These are phyloP conservation scores for Xylogone sp. DNA, from an alignment of 2,329 filamentous ascomycete species.

Conservation along the genomic window DNA sequence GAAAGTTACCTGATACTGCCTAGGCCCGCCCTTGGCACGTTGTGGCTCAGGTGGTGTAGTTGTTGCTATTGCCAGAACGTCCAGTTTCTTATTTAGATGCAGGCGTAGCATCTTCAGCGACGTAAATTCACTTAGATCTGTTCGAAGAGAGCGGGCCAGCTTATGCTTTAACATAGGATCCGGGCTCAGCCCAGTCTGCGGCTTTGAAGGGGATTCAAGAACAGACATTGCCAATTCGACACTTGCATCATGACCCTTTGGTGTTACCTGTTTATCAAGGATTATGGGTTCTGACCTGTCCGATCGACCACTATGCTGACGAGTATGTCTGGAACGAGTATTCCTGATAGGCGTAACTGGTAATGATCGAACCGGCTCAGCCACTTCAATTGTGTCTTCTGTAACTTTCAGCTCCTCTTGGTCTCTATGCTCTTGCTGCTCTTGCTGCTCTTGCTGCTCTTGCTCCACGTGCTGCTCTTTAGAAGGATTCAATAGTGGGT, in stretches of 20 bases:
- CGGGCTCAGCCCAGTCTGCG: constrained; percentile 11
- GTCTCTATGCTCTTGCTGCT: no score
- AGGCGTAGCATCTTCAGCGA: constrained; percentile 49
- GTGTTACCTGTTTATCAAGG: constrained; percentile 15
- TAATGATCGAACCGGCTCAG: constrained; percentile 5
- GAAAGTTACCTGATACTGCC: constrained; percentile 57
- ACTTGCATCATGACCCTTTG: constrained; percentile 25
- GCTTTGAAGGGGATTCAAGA: constrained; percentile 20
- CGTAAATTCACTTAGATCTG: constrained; percentile 48
- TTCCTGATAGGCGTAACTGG: constrained; percentile 1
- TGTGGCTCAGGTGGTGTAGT: constrained; percentile 45
- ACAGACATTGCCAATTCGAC: constrained; percentile 23
- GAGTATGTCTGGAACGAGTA: constrained; percentile 1
- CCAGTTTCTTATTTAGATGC: constrained; percentile 44
- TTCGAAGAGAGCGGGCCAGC: constrained; percentile 22
- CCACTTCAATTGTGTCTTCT: constrained; percentile 11
- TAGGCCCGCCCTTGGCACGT: constrained; percentile 50
- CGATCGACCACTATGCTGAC: constrained; percentile 5
- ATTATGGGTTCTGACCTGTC: constrained; percentile 16
- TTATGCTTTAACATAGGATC: constrained; percentile 14
- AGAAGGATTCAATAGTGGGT: no score
- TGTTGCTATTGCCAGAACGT: constrained; percentile 53
- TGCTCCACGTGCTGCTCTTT: no score
- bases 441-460: no score
- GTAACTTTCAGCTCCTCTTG: constrained; percentile 3